Evolutionary conservation across 1,284 basidiomycete genomes (phyloP).

Genomic region (Ustilago vetiveriae): DNA sequence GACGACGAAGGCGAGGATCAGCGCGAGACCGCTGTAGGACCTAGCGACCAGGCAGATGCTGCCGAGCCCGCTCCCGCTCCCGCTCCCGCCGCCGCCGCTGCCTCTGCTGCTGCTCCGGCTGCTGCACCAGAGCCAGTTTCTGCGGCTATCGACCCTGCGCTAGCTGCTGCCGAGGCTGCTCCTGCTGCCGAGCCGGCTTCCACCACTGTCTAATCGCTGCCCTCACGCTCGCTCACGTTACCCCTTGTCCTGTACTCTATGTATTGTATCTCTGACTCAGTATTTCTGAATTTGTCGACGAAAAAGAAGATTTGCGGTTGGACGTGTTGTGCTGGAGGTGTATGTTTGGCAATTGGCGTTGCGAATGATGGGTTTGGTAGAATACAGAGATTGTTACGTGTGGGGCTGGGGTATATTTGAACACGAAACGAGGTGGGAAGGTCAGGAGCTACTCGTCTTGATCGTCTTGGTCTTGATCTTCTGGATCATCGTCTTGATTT

Average conservation of each 20-base stretch:
- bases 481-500: constrained; percentile 1
- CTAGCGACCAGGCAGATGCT: neutral
- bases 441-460: constrained; percentile 18
- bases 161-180: constrained; percentile 3
- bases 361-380: no score
- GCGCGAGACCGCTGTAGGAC: constrained; percentile 1
- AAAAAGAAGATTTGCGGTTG: no score
- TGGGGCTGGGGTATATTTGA: no score
- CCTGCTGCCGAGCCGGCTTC: constrained; percentile 10
- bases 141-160: constrained; percentile 31
- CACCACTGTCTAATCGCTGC: constrained; percentile 9
- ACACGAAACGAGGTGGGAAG: no score
- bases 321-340: no score
- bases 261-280: constrained; percentile 14
- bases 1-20: constrained; percentile 41
- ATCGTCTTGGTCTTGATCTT: constrained; percentile 14
- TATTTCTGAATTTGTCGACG: no score
- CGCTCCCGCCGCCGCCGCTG: no score
- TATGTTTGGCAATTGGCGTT: neutral
- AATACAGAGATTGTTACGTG: no score
- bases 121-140: constrained; percentile 1
- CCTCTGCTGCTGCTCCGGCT: neutral
- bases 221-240: neutral
- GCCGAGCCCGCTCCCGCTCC: constrained; percentile 1
- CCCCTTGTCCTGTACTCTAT: constrained; percentile 21